Base-by-base conservation (phyloP, 108 stramenopile genomes). In the Bacterosira constricta region DNA sequence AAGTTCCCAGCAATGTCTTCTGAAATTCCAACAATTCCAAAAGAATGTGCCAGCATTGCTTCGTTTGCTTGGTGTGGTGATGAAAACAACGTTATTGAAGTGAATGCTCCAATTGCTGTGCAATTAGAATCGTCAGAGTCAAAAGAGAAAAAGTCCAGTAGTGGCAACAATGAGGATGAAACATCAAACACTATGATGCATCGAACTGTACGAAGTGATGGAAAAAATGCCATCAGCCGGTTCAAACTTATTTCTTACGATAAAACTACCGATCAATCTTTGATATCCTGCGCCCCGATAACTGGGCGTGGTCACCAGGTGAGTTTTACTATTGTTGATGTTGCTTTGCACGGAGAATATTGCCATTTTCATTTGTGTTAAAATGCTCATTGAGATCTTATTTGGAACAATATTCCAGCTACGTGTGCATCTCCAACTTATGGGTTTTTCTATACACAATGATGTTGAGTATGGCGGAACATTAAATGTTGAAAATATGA, bases 221-320 rank as follows among this genome's bases (percentile, higher is more conserved):
- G 93, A 1, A 94, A 94, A 69, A 65, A 77, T 37, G 74, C 91
- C 3, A 69, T 57, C 15, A 94, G 90, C 63, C 66, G 84, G 12
- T 96, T 94, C 79, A 80, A 73, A 15, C 63, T 83, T 4, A 15
- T 94, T 8, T 36, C 62, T 5, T 88, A 85, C 44, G 84, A 91
- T 71, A 25, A 62, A 8, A 50, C 51, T 20, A 71, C 61, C 11
- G 67, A 94, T 56, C 73, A 72, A 30, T 89, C 90, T 1, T 53
- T 96, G 0, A 37, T 98, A 29, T 39, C 66, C 12, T 93, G 92
- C 62, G 47, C 54, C 46, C 97, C 96, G 8, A 38, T 92, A 0
- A 96, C 96, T 13, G 97, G 97, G 4, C 72, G 97, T 7, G 95
- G 92, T 38, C 97, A 98, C 68, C n/a, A n/a, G n/a, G n/a, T n/a